phyloP scores from a whole-genome alignment of 2,329 filamentous ascomycete genomes.

The Phialophora expanda region DNA sequence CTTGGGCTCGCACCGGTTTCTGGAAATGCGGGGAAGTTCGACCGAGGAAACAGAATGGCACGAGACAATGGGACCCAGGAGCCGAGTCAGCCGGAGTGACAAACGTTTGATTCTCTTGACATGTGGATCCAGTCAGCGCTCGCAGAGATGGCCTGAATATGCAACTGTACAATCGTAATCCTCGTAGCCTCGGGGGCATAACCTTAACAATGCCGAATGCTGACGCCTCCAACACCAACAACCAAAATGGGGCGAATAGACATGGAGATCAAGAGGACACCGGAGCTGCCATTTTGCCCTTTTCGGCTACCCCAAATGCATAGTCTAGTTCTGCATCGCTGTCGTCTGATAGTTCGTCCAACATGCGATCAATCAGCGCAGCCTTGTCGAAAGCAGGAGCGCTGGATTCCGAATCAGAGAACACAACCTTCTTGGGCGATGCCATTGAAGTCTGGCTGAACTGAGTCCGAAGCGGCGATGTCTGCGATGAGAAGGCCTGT shows the following conservation, averaged over 20 bases:
- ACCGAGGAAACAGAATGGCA: constrained; percentile 8
- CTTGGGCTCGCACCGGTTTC: neutral
- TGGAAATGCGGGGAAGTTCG: constrained; percentile 1
- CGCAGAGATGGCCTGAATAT: constrained; percentile 15
- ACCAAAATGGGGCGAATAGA: constrained; percentile 4
- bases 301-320: constrained; percentile 34
- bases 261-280: constrained; percentile 23
- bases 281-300: constrained; percentile 24
- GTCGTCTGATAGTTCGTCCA: constrained; percentile 42
- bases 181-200: constrained; percentile 28
- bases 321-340: constrained; percentile 40
- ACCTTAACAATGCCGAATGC: constrained; percentile 10
- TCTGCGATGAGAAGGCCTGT: constrained; percentile 35
- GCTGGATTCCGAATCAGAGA: constrained; percentile 29
- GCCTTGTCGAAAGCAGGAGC: constrained; percentile 31
- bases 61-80: neutral
- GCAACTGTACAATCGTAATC: constrained; percentile 28
- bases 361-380: constrained; percentile 42
- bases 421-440: constrained; percentile 39
- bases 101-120: constrained; percentile 1
- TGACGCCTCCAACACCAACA: constrained; percentile 11
- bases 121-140: constrained; percentile 5
- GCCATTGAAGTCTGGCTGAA: constrained; percentile 35
- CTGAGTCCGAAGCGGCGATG: constrained; percentile 34
- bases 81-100: neutral